Conservation (phyloP, 495 filamentous ascomycete genomes). For the Hyphodiscus hymeniophilus region DNA sequence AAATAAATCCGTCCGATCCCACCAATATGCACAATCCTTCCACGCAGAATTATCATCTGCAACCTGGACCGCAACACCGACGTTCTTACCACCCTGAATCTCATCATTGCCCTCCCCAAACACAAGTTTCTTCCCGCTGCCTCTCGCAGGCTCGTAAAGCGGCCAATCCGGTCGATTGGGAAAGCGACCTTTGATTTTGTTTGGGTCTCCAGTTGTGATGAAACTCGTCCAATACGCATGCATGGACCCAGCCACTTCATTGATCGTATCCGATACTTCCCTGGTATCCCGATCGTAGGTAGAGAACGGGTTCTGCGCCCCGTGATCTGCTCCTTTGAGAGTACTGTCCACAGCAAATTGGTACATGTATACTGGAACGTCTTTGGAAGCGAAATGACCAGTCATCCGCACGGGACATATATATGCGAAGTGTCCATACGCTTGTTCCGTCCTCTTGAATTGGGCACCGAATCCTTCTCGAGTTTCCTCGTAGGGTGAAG, state of each 20-base stretch:
- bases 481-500: constrained; percentile 32
- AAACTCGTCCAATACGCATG: constrained; percentile 51
- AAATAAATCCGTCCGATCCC: constrained; percentile 15
- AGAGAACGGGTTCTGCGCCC: constrained; percentile 49
- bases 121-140: constrained; percentile 29
- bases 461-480: constrained; percentile 40
- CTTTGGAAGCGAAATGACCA: constrained; percentile 39
- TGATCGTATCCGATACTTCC: constrained; percentile 33
- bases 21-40: constrained; percentile 53
- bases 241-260: constrained; percentile 41
- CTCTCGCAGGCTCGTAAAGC: background rate
- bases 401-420: constrained; percentile 58
- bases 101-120: constrained; percentile 60
- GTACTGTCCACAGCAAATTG: constrained; percentile 46
- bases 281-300: constrained; percentile 39
- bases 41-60: constrained; percentile 35
- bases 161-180: constrained; percentile 15
- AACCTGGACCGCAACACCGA: constrained; percentile 36
- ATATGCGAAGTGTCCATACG: constrained; percentile 60
- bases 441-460: constrained; percentile 51
- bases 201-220: constrained; percentile 43
- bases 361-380: constrained; percentile 45
- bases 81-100: constrained; percentile 31
- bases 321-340: constrained; percentile 47
- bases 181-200: constrained; percentile 23